A percentile compares a stretch with the other conserved stretches of the same genome.
phyloP scores from a whole-genome alignment of 257 asterid genomes.

The Nicotiana sylvestris region DNA sequence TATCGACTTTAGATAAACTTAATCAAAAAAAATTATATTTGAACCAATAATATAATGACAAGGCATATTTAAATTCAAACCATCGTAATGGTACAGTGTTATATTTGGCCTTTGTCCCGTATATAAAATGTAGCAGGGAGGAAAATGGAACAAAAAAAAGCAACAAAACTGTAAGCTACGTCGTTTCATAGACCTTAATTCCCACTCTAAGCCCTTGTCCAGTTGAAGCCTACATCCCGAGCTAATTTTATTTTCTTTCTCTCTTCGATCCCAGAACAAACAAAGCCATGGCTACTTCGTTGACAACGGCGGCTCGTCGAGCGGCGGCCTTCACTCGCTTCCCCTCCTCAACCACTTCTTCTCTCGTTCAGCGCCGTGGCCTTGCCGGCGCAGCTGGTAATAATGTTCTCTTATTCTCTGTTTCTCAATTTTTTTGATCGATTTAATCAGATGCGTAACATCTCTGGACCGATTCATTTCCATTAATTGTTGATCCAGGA shows the following conservation, averaged over 20 bases:
- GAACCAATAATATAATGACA: too few relatives aligned
- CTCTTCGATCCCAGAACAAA: not conserved
- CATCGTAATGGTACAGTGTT: too few relatives aligned
- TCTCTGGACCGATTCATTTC: not conserved
- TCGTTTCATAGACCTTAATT: not conserved
- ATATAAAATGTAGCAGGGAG: too few relatives aligned
- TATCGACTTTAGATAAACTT: too few relatives aligned
- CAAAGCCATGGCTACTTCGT: conserved; percentile 6
- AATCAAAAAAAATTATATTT: too few relatives aligned
- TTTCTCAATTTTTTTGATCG: not conserved
- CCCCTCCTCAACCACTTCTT: not conserved
- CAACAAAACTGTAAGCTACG: not conserved
- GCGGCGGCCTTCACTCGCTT: not conserved
- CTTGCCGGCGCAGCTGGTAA: conserved; percentile 6
- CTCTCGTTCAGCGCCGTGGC: conserved; percentile 7
- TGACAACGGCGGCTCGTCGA: conserved; percentile 13
- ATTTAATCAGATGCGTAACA: not conserved
- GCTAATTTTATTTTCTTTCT: not conserved
- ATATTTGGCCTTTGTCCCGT: too few relatives aligned
- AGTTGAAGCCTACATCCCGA: not conserved
- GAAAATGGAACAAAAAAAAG: not conserved
- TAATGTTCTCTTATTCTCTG: not conserved
- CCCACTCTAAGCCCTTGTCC: not conserved
- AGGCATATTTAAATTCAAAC: too few relatives aligned
- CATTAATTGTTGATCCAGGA: not conserved